A percentile compares a stretch with the other conserved stretches of the same genome.
phyloP scores from a whole-genome alignment of 176 grass and related monocot species.

The Tillandsia leiboldiana region DNA sequence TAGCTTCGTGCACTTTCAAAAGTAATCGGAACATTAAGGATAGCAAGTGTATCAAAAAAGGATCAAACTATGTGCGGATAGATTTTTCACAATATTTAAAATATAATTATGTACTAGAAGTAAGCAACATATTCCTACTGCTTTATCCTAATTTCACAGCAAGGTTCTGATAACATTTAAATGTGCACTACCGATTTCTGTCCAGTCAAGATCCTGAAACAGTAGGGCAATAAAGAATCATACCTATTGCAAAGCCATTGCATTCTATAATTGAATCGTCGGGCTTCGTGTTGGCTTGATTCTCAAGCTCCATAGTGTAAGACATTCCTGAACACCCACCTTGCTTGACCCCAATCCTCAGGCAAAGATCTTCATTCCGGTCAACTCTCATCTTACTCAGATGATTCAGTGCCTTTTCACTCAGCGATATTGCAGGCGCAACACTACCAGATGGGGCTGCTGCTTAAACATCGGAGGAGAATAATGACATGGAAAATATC shows the following conservation, averaged over 20 bases:
- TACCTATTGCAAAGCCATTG: constrained; percentile 92
- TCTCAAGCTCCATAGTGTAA: constrained; percentile 97
- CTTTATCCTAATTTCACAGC: too few species aligned
- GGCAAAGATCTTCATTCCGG: constrained; percentile 66
- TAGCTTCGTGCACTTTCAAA: too few species aligned
- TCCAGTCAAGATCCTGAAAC: neutral
- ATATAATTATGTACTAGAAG: too few species aligned
- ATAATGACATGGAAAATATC: neutral
- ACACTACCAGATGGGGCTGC: constrained; percentile 45
- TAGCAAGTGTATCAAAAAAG: too few species aligned
- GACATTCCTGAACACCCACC: constrained; percentile 99
- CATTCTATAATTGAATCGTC: constrained; percentile 77
- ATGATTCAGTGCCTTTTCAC: constrained; percentile 79
- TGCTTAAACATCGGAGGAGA: neutral
- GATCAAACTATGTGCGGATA: too few species aligned
- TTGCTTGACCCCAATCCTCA: constrained; percentile 96
- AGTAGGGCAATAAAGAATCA: constrained; percentile 2
- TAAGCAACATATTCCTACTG: too few species aligned
- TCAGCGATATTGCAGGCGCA: constrained; percentile 74
- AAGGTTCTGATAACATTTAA: too few species aligned
- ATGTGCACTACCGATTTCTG: too few species aligned
- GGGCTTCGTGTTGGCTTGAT: constrained; percentile 36
- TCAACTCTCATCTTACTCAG: constrained; percentile 78
- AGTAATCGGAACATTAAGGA: too few species aligned
- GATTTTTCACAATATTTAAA: too few species aligned